phyloP scores from a whole-genome alignment of 2,329 filamentous ascomycete species.

The Cadophora sp. region DNA sequence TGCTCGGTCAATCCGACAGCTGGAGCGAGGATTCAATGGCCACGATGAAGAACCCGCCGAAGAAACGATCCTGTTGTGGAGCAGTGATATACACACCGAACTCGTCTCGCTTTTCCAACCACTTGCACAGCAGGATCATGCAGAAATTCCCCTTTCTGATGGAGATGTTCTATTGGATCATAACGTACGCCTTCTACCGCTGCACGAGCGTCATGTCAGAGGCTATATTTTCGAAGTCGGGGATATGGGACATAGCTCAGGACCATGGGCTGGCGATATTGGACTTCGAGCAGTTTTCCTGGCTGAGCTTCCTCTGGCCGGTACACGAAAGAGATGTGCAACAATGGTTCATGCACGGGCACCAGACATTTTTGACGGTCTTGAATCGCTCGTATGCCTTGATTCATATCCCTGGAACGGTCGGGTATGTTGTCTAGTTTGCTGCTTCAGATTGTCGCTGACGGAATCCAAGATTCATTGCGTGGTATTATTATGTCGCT shows the following conservation, averaged over 20 bases:
- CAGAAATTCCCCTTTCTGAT: constrained; percentile 71
- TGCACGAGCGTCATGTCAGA: constrained; percentile 41
- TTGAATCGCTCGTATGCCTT: constrained; percentile 65
- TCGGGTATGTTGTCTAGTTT: constrained; percentile 53
- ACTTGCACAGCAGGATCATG: constrained; percentile 67
- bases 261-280: constrained; percentile 61
- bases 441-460: constrained; percentile 21
- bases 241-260: constrained; percentile 62
- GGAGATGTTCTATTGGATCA: constrained; percentile 72
- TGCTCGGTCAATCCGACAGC: constrained; percentile 34
- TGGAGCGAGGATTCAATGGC: constrained; percentile 33
- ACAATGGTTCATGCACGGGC: constrained; percentile 61
- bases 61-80: constrained; percentile 59
- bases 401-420: constrained; percentile 66
- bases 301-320: constrained; percentile 59
- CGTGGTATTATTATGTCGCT: constrained; percentile 68
- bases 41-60: constrained; percentile 50
- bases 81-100: constrained; percentile 60
- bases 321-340: constrained; percentile 60
- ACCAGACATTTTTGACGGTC: constrained; percentile 58
- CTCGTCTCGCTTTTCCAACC: constrained; percentile 64
- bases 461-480: constrained; percentile 58
- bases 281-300: constrained; percentile 59
- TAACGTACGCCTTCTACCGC: constrained; percentile 51
- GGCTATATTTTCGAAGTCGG: constrained; percentile 47